phyloP scores from a whole-genome alignment of 345 rosid genomes.

The Xanthoceras sorbifolium region DNA sequence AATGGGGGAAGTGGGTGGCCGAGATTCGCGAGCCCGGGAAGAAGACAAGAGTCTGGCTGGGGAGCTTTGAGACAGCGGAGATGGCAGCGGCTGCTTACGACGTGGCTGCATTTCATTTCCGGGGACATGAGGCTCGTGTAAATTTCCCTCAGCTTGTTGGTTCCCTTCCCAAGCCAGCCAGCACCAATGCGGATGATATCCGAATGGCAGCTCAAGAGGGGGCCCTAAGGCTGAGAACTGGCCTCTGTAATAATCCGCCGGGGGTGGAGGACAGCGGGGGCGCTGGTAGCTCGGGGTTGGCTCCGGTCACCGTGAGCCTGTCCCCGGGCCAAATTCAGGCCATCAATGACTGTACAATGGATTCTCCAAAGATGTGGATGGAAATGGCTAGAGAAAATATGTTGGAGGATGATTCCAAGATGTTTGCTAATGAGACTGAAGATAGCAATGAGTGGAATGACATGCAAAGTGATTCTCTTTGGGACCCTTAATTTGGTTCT shows the following conservation, averaged over 20 bases:
- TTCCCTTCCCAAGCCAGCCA: constrained; percentile 51
- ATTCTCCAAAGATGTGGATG: constrained; percentile 82
- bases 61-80: constrained; percentile 79
- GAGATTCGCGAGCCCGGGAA: constrained; percentile 89
- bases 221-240: constrained; percentile 1
- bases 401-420: constrained; percentile 24
- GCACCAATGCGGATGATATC: constrained; percentile 57
- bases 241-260: neutral
- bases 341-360: constrained; percentile 72
- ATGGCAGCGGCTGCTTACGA: constrained; percentile 97
- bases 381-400: constrained; percentile 29
- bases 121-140: constrained; percentile 59
- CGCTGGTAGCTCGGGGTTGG: neutral
- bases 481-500: constrained; percentile 16
- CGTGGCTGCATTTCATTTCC: constrained; percentile 66
- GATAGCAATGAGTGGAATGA: neutral
- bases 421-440: constrained; percentile 6
- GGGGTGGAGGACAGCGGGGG: neutral
- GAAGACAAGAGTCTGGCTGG: constrained; percentile 84
- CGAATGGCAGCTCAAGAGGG: constrained; percentile 69
- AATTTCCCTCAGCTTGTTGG: constrained; percentile 62
- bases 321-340: constrained; percentile 80
- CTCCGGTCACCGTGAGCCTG: constrained; percentile 43
- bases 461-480: constrained; percentile 10
- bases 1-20: constrained; percentile 99